These are phyloP conservation scores for Osmozyma mogii DNA, from an alignment of 805 yeast species.

Conservation along the genomic window DNA sequence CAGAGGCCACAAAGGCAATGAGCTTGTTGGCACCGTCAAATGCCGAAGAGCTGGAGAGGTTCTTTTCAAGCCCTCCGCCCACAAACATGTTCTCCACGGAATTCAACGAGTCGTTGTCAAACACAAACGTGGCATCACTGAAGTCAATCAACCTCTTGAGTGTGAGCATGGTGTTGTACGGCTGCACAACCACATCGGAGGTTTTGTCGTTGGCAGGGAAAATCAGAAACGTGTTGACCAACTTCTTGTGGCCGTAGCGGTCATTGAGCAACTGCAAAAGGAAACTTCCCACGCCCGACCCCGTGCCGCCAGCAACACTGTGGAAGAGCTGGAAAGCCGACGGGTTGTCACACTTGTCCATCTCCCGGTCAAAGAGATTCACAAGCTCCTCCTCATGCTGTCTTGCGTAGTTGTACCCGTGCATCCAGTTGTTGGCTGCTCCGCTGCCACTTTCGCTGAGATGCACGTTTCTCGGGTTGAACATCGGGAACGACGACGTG, in stretches of 20 bases:
- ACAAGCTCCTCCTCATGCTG: constrained; percentile 62
- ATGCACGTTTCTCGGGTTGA: constrained; percentile 78
- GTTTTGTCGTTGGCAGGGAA: constrained; percentile 73
- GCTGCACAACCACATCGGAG: constrained; percentile 97
- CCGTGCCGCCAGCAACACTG: constrained; percentile 98
- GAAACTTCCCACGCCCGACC: constrained; percentile 88
- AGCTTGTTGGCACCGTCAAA: constrained; percentile 77
- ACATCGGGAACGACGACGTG: constrained; percentile 46
- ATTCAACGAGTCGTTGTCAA: constrained; percentile 81
- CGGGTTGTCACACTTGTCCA: constrained; percentile 81
- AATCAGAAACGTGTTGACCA: constrained; percentile 77
- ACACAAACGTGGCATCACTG: constrained; percentile 82
- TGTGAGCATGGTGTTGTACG: constrained; percentile 83
- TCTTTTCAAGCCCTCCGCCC: constrained; percentile 32
- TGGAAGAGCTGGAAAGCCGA: constrained; percentile 89
- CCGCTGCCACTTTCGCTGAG: constrained; percentile 79
- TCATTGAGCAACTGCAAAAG: constrained; percentile 74
- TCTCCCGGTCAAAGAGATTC: constrained; percentile 80
- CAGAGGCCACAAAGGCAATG: constrained; percentile 77
- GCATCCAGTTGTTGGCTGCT: constrained; percentile 95
- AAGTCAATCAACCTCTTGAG: constrained; percentile 72
- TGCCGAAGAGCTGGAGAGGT: constrained; percentile 22
- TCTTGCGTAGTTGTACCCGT: constrained; percentile 74
- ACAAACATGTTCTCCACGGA: constrained; percentile 51
- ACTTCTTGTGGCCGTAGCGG: constrained; percentile 67